Base-by-base conservation (phyloP, 768 basidiomycete species). In the Fomitopsis serialis region DNA sequence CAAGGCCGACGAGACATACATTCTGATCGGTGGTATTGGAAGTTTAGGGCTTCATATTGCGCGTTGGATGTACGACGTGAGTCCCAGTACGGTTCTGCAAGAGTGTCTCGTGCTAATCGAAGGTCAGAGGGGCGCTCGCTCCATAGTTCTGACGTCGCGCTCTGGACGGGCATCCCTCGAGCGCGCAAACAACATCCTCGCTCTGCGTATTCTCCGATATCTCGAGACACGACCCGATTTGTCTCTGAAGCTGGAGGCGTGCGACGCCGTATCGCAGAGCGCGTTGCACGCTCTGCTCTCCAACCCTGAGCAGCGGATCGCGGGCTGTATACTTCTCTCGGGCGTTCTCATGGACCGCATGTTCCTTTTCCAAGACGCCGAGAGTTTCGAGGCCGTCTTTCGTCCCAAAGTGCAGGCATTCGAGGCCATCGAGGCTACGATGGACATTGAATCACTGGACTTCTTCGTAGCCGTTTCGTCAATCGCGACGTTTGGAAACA, bases 11-110 rank as follows among this genome's bases (percentile, higher is more conserved):
- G 71, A 72, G 54, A 54, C 62, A 12, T 74, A 75, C 52, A 24
- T 75, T 4, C 61, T 74, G 8, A 44, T 75, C 12, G 74, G 73
- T 21, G 74, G 73, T 10, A 67, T 74, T 29, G 71, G 74, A 3
- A 64, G 66, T 10, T 52, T 76, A 12, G 74, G 74, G 2, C 48
- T 67, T 12, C 68, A 71, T 23, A 54, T 72, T 21, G 73, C 74
- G 9, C 48, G 72, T 22, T 74, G 69, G 66, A 70, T 76, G 70
- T 75, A 75, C 54, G 49, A 69, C 61, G 74, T 74, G 34, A n/a
- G n/a, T n/a, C n/a, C n/a, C n/a, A n/a, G n/a, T n/a, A n/a, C n/a
- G n/a, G n/a, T n/a, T n/a, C n/a, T n/a, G n/a, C n/a, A n/a, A n/a
- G n/a, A n/a, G n/a, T n/a, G n/a, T n/a, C n/a, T n/a, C n/a, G n/a